Evolutionary conservation across 163 green algal species (phyloP).

Genomic region (Volvox carteri): DNA sequence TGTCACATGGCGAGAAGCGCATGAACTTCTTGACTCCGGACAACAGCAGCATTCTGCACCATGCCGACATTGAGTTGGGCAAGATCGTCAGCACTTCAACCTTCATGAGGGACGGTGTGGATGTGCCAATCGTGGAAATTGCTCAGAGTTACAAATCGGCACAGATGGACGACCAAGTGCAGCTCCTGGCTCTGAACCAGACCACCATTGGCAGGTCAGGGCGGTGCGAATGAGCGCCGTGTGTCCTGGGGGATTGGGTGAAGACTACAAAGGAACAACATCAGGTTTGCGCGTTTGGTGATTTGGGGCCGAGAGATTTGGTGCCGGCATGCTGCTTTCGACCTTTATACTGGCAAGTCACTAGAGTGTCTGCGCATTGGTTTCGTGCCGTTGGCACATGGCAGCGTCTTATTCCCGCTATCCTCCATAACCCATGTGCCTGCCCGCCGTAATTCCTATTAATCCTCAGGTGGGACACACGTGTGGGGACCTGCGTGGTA

Average conservation of each 20-base stretch:
- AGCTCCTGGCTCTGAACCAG: slow-evolving; percentile 92
- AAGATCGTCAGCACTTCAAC: slow-evolving; percentile 88
- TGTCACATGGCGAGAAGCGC: slow-evolving; percentile 79
- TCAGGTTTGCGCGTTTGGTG: no score
- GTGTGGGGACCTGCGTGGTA: slow-evolving; percentile 82
- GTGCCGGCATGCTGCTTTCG: no score
- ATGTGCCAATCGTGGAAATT: slow-evolving; percentile 88
- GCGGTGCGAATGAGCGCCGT: no score
- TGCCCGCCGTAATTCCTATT: no score
- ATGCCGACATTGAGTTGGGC: slow-evolving; percentile 89
- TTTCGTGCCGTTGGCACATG: no score
- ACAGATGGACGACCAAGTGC: slow-evolving; percentile 87
- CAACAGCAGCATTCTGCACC: slow-evolving; percentile 71
- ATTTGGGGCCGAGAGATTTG: no score
- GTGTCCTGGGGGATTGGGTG: no score
- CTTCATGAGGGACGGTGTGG: slow-evolving; percentile 92
- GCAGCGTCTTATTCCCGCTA: no score
- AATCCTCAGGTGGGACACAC: slow-evolving; percentile 88
- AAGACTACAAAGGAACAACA: no score
- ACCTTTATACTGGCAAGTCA: no score
- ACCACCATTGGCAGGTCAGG: slow-evolving; percentile 78
- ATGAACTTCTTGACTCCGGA: slow-evolving; percentile 94
- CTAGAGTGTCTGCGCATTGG: no score
- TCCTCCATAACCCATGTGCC: no score
- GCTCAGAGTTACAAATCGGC: slow-evolving; percentile 82